Conservation (phyloP, 176 grass and related monocot species). For the Aegilops umbellulata region DNA sequence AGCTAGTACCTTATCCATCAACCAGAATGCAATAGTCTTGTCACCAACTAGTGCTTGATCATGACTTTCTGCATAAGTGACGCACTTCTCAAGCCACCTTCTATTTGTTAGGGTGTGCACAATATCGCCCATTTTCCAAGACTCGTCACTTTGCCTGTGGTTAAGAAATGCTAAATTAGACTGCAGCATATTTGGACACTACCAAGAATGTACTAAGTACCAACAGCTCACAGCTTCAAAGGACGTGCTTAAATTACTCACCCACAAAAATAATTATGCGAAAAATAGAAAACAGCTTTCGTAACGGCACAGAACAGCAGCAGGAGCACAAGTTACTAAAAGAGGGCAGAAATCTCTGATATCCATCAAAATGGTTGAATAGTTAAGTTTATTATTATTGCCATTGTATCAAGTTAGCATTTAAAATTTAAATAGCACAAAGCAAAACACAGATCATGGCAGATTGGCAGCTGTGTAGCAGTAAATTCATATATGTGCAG, state of each 20-base stretch:
- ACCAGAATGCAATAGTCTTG: conserved; percentile 98
- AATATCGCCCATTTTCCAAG: conserved; percentile 90
- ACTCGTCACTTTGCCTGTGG: conserved; percentile 74
- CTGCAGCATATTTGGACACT: neutral
- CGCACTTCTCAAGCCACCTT: conserved; percentile 93
- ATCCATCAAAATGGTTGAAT: neutral
- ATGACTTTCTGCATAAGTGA: conserved; percentile 95
- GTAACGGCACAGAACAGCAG: conserved; percentile 1
- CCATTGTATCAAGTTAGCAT: neutral
- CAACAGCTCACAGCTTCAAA: conserved; percentile 3
- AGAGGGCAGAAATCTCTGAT: neutral
- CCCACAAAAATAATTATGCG: neutral
- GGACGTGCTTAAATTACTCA: neutral
- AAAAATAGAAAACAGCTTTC: neutral
- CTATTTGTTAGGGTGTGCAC: conserved; percentile 93
- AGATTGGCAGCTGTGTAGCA: neutral
- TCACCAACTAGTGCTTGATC: conserved; percentile 99
- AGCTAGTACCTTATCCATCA: conserved; percentile 67
- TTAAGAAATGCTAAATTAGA: conserved; percentile 27
- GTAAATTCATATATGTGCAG: no score
- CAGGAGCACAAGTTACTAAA: neutral
- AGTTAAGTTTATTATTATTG: neutral
- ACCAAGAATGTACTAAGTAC: neutral
- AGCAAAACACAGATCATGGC: neutral
- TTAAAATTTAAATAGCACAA: neutral